Evolutionary conservation across 2,329 filamentous ascomycete species (phyloP), one percentile per base, ranked within the genome.

Genomic region (Tolypocladium cylindrosporum): DNA sequence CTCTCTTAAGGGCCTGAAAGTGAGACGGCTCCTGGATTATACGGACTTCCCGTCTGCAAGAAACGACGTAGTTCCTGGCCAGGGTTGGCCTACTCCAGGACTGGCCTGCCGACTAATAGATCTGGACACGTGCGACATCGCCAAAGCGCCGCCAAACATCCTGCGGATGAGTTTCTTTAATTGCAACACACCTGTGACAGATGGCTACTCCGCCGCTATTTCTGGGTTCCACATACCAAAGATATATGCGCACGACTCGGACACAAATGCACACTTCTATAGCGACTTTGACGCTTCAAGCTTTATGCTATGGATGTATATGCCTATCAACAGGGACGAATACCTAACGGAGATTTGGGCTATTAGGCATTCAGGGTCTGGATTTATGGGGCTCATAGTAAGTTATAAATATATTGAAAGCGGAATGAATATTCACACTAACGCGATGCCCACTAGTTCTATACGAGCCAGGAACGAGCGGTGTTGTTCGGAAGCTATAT

Each of bases 341-440:
- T 59, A 60, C 53, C 55, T 61, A n/a, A 60, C 55, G 27, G 52
- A 61, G 24, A 60, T 61, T 37, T 59, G 57, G 54, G 31, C 31
- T 55, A 10, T 41, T 24, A 57, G 54, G 55, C 53, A 54, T 37
- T 27, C 55, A 36, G 48, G 54, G 6, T 37, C 24, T 55, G 50
- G 58, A 21, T 54, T 54, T 57, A 34, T 45, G 10, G 54, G 27
- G 19, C 34, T 55, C 13, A 55, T 55, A n/a, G 45, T 50, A 31
- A 50, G 45, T 7, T 7, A 16, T 14, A 24, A 13, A 16, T 8
- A 9, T 50, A 13, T 9, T 31, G 10, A 55, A 21, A 31, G 41
- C 42, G 41, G n/a, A n/a, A n/a, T n/a, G 40, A 37, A 37, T 3
- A 37, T 13, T 13, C 36, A 55, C 19, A 21, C 54, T 55, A n/a